These are phyloP conservation scores for Blastobotrys capitulatus DNA, from an alignment of 1,139 yeast species.

Conservation along the genomic window DNA sequence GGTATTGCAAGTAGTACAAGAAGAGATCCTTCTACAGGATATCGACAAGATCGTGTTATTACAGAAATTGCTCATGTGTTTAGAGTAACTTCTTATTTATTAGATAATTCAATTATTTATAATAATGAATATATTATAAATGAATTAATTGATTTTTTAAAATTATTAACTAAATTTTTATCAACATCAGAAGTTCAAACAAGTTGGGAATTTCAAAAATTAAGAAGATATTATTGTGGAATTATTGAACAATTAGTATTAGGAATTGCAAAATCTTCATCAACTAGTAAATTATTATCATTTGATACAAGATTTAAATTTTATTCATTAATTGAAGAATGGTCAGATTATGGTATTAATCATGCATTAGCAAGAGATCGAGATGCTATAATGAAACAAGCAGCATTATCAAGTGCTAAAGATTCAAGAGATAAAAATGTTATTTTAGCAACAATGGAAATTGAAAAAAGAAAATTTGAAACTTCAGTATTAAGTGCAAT, in stretches of 20 bases:
- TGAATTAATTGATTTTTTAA: constrained; percentile 59
- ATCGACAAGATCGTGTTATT: constrained; percentile 50
- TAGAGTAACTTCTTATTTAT: constrained; percentile 63
- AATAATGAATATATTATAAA: constrained; percentile 66
- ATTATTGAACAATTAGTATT: constrained; percentile 63
- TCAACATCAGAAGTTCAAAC: constrained; percentile 54
- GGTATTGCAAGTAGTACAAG: not conserved
- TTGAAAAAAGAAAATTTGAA: constrained; percentile 70
- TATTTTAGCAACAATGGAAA: constrained; percentile 72
- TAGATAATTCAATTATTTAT: constrained; percentile 46
- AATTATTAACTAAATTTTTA: constrained; percentile 59
- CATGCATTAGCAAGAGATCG: constrained; percentile 58
- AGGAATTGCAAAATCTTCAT: constrained; percentile 40
- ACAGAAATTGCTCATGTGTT: constrained; percentile 77
- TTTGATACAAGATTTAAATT: constrained; percentile 83
- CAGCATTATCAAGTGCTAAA: constrained; percentile 21
- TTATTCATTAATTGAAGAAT: constrained; percentile 75
- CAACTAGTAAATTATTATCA: constrained; percentile 56
- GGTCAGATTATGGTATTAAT: constrained; percentile 88
- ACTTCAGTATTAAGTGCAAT: constrained; percentile 72
- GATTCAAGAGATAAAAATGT: constrained; percentile 35
- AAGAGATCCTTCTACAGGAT: constrained; percentile 19
- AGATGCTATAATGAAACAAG: constrained; percentile 51
- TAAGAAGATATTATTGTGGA: constrained; percentile 77
- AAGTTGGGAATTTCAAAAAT: constrained; percentile 66